phyloP scores from a whole-genome alignment of 2,329 filamentous ascomycete species.

The Colletotrichum karsti region DNA sequence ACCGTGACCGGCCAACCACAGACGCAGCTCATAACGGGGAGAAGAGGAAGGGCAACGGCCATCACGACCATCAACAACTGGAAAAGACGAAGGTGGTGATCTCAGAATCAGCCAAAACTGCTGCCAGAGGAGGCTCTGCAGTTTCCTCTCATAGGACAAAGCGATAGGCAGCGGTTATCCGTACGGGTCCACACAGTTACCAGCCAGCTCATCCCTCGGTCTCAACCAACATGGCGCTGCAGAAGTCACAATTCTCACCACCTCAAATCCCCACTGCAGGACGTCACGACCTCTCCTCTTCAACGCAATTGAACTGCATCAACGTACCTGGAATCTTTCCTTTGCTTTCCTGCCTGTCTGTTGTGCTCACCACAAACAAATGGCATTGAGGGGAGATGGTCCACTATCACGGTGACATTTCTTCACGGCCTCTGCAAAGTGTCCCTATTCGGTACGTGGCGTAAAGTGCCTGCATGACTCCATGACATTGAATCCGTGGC shows the following conservation, averaged over 20 bases:
- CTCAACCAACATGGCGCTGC: constrained; percentile 3
- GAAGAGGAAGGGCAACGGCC: constrained; percentile 15
- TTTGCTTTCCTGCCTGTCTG: neutral
- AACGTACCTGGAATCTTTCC: no score
- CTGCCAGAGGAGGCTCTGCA: no score
- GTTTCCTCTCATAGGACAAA: neutral
- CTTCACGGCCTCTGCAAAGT: constrained; percentile 7
- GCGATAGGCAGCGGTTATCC: neutral
- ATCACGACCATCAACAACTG: constrained; percentile 11
- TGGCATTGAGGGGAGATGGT: neutral
- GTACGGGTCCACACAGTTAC: neutral
- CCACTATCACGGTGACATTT: constrained; percentile 6
- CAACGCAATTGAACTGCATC: neutral
- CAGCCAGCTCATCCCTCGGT: neutral
- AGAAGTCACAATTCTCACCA: neutral
- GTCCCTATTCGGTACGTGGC: constrained; percentile 16
- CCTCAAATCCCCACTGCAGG: neutral
- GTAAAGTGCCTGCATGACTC: constrained; percentile 30
- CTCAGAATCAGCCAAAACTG: neutral
- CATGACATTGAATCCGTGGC: constrained; percentile 23
- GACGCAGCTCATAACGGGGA: neutral
- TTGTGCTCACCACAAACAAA: neutral
- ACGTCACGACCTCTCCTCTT: neutral
- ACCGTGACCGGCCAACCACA: constrained; percentile 4
- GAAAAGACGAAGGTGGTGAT: neutral